These are phyloP conservation scores for Tulasnella sp. DNA, from an alignment of 768 basidiomycete genomes.

Conservation along the genomic window DNA sequence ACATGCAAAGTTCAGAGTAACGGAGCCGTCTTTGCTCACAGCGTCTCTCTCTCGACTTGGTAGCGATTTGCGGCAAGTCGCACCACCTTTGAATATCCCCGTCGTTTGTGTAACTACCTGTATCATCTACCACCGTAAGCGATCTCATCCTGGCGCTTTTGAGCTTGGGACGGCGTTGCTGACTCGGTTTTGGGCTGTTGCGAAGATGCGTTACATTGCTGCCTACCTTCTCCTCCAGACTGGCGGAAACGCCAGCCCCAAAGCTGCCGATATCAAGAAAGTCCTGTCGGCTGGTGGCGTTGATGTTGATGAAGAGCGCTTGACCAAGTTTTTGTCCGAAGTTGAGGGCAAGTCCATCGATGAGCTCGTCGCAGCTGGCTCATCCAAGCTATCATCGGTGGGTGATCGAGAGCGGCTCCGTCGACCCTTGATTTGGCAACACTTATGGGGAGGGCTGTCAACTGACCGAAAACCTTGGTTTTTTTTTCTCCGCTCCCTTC, in stretches of 20 bases:
- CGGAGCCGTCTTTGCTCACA: background rate
- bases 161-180: background rate
- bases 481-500: background rate
- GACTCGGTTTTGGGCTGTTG: background rate
- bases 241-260: slow-evolving; percentile 85
- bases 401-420: slow-evolving; percentile 28
- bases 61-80: background rate
- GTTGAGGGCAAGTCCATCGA: slow-evolving; percentile 84
- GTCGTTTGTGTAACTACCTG: background rate
- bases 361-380: slow-evolving; percentile 87
- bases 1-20: background rate
- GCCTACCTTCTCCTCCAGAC: slow-evolving; percentile 95
- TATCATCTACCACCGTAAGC: background rate
- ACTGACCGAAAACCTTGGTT: background rate
- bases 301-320: slow-evolving; percentile 74
- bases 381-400: slow-evolving; percentile 89
- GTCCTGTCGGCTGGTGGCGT: slow-evolving; percentile 81
- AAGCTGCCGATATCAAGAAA: slow-evolving; percentile 78
- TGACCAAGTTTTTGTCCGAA: slow-evolving; percentile 79
- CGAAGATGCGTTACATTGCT: slow-evolving; percentile 80
- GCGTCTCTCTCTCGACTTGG: background rate
- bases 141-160: background rate
- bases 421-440: background rate
- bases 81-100: background rate
- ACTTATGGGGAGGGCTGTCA: slow-evolving; percentile 16